Base-by-base conservation (phyloP, 1,284 basidiomycete species). In the Fomes fomentarius region DNA sequence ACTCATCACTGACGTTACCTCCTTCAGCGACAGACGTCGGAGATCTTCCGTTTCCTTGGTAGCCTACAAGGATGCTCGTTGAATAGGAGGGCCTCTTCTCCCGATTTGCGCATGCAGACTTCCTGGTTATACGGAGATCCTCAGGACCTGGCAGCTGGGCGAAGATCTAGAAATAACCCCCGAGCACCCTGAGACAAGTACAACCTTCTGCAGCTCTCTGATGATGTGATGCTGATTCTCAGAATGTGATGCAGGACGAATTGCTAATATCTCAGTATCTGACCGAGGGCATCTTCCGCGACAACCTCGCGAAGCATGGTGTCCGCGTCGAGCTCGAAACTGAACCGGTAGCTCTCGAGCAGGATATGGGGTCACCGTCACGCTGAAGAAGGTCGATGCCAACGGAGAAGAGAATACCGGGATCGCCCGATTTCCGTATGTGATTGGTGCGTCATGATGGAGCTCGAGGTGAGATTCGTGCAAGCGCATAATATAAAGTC, bases 391-490 rank as follows among this genome's bases (percentile, higher is more conserved):
- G 6, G 50, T 39, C 4, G 52, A 35, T 5, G 7, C 30, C 1
- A 30, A 6, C 28, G 58, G 61, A 21, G 25, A 22, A 2, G 19
- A 33, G 11, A 58, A 61, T n/a, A n/a, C n/a, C n/a, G n/a, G n/a
- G 38, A 61, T 33, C 50, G 41, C 64, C 15, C 19, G 51, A 2
- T 47, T 51, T 19, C 44, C 62, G 2, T 73, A 63, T 43, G 40
- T 76, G 1, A 58, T 76, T 10, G 74, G 74, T 1, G 63, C 72
- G n/a, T n/a, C n/a, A n/a, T 1, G 74, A 76, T 57, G 75, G 74
- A 12, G 74, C 68, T 7, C 63, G 60, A 61, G 69, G 73, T 73
- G 1, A 41, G 44, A 38, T 2, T 14, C 14, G n/a, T n/a, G n/a
- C n/a, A n/a, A n/a, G n/a, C n/a, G n/a, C n/a, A n/a, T n/a, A n/a